These are phyloP conservation scores for Vigna trinervia DNA, from an alignment of 306 rosid genomes.

Conservation along the genomic window DNA sequence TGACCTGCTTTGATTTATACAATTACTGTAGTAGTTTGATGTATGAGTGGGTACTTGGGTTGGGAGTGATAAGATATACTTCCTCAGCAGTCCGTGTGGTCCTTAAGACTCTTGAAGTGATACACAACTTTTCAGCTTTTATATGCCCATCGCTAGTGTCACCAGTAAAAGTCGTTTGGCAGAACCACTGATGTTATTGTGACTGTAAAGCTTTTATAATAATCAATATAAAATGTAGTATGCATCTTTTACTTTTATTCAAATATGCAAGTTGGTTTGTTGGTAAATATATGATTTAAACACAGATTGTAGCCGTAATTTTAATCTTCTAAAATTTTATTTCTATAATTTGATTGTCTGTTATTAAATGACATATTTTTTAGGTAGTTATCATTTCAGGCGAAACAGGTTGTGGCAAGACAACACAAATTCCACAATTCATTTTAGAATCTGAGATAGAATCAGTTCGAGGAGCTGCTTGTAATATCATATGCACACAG, in stretches of 20 bases:
- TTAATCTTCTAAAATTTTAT: background rate
- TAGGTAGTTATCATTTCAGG: slow-evolving; percentile 91
- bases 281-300: slow-evolving; percentile 26
- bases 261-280: slow-evolving; percentile 24
- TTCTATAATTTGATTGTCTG: slow-evolving; percentile 29
- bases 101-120: too few relatives aligned
- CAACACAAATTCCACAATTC: slow-evolving; percentile 97
- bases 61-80: too few relatives aligned
- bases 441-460: slow-evolving; percentile 91
- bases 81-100: too few relatives aligned
- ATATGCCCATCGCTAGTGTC: too few relatives aligned
- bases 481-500: slow-evolving; percentile 92
- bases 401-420: slow-evolving; percentile 99
- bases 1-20: background rate
- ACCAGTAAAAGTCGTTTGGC: too few relatives aligned
- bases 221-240: background rate
- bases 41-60: too few relatives aligned
- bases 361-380: slow-evolving; percentile 34
- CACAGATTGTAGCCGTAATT: slow-evolving; percentile 20
- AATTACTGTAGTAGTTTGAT: slow-evolving; percentile 13
- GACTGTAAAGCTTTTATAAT: background rate
- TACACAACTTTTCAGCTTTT: too few relatives aligned
- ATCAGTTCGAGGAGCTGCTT: slow-evolving; percentile 73
- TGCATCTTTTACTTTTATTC: slow-evolving; percentile 13
- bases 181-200: background rate